Base-by-base conservation (phyloP, 1,139 yeast species). In the Yamadazyma siamensis region DNA sequence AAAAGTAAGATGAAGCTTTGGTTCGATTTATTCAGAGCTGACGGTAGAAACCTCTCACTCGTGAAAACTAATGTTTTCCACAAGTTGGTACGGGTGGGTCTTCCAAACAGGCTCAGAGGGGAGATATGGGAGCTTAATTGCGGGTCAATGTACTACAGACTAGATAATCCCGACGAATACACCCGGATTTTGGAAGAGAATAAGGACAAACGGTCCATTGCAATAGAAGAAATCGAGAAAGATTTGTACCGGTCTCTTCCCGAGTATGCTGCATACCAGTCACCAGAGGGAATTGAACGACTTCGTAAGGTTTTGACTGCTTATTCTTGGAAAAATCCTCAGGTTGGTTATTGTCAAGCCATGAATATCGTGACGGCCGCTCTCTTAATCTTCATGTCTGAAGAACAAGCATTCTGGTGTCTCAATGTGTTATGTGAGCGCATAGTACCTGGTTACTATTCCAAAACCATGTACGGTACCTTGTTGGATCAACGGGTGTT, bases 341-440 rank as follows among this genome's bases (percentile, higher is more conserved):
- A 91, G 31, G 87, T 94, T 14, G 99, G 99, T 0, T 94, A 94
- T 56, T 94, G 99, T 54, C 98, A 94, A 54, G 98, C 98, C 1
- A 94, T 94, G 99, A 94, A 94, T 54, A 94, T 94, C 35, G 96
- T 94, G 6, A 86, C 82, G 1, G 99, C 99, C 1, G 96, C 96
- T 0, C 61, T 94, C 33, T 66, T 94, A 38, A 91, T 94, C 33
- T 89, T 83, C 55, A 89, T 88, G 83, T 83, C 94, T 6, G 98
- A 94, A 55, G 98, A 91, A 43, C 98, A 94, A 56, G 97, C 96
- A 0, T 94, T 88, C 52, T 94, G 97, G 97, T 76, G 94, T 36
- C 65, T 94, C 36, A 76, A 80, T 36, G 73, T 76, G n/a, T 59
- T 94, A 4, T 88, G 96, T 61, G 95, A 88, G 39, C 71, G 78